A percentile compares a stretch with the other conserved stretches of the same genome.
Conservation (phyloP, 1,284 basidiomycete species). For the Trametes sp. region DNA sequence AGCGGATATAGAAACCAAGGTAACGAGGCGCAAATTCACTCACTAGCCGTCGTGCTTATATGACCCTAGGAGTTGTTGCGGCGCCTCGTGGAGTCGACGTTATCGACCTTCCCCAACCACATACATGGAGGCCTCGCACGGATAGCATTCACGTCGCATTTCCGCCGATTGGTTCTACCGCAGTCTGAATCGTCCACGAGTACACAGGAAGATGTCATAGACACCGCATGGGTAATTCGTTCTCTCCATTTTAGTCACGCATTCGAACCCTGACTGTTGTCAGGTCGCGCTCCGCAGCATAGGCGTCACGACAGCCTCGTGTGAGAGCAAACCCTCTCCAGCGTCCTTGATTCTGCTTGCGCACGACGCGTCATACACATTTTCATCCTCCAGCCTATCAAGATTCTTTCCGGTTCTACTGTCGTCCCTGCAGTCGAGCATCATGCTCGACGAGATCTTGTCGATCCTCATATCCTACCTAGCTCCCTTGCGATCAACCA, state of each 20-base stretch:
- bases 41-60: conserved; percentile 39
- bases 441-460: conserved; percentile 62
- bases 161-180: conserved; percentile 44
- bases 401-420: conserved; percentile 55
- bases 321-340: conserved; percentile 39
- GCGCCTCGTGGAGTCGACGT: conserved; percentile 48
- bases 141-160: conserved; percentile 53
- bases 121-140: conserved; percentile 55
- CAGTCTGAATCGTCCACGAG: neutral
- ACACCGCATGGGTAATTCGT: conserved; percentile 25
- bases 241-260: neutral
- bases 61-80: conserved; percentile 48
- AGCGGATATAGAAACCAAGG: conserved; percentile 27
- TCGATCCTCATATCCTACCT: conserved; percentile 59
- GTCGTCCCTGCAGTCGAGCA: conserved; percentile 58
- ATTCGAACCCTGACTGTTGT: neutral
- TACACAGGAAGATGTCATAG: conserved; percentile 10
- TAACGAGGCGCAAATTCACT: conserved; percentile 11
- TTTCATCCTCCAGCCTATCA: conserved; percentile 37
- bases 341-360: conserved; percentile 57
- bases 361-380: conserved; percentile 44
- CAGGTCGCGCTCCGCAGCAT: conserved; percentile 36
- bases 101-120: conserved; percentile 49
- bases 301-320: conserved; percentile 25
- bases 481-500: conserved; percentile 36